phyloP scores from a whole-genome alignment of 768 basidiomycete genomes.

The Macrolepiota fuliginosa region DNA sequence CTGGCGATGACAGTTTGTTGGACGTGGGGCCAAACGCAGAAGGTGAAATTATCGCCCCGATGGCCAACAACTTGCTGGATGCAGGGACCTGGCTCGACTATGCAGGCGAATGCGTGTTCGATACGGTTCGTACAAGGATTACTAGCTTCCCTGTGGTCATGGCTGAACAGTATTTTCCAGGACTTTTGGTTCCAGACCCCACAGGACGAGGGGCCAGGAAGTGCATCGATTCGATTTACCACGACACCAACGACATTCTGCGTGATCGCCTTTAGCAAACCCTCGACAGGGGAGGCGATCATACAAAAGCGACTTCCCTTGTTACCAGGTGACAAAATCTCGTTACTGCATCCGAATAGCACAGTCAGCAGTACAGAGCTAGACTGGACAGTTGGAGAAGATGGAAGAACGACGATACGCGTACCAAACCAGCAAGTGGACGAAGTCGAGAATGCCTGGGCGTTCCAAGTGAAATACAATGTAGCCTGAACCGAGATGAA shows the following conservation, averaged over 20 bases:
- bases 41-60: conserved; percentile 48
- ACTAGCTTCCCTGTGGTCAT: not conserved
- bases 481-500: not conserved
- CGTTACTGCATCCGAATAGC: conserved; percentile 33
- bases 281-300: conserved; percentile 28
- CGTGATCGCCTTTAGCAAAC: conserved; percentile 40
- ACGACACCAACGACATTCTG: conserved; percentile 52
- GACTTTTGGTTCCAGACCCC: conserved; percentile 47
- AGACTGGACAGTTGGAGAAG: conserved; percentile 18
- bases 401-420: conserved; percentile 26
- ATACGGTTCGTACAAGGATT: conserved; percentile 35
- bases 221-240: conserved; percentile 38
- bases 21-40: conserved; percentile 56
- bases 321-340: conserved; percentile 38
- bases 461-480: conserved; percentile 21
- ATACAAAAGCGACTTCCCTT: conserved; percentile 42
- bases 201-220: conserved; percentile 24
- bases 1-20: conserved; percentile 32
- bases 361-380: not conserved
- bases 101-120: conserved; percentile 50
- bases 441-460: conserved; percentile 23
- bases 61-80: conserved; percentile 44
- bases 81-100: conserved; percentile 51
- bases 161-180: conserved; percentile 21
- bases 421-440: conserved; percentile 18